These are phyloP conservation scores for Termitomyces bulborhizus DNA, from an alignment of 768 basidiomycete genomes.

Conservation along the genomic window DNA sequence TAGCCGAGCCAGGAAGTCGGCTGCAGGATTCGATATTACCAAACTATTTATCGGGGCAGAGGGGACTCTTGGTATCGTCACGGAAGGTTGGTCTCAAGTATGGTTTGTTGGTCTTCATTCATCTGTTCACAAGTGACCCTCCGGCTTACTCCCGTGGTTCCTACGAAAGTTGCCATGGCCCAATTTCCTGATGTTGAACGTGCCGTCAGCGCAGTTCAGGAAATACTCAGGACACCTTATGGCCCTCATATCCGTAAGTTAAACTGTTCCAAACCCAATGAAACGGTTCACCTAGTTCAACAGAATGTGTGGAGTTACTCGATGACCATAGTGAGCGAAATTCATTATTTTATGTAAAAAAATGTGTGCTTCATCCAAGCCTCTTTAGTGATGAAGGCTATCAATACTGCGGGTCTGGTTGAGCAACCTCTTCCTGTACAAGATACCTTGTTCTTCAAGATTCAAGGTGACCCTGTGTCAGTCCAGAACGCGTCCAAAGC, in stretches of 20 bases:
- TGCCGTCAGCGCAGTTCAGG: constrained; percentile 78
- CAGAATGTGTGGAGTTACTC: constrained; percentile 85
- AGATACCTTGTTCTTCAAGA: constrained; percentile 88
- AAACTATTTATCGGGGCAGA: constrained; percentile 90
- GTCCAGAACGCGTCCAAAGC: constrained; percentile 52
- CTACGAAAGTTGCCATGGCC: constrained; percentile 83
- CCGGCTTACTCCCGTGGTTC: constrained; percentile 72
- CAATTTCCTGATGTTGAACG: constrained; percentile 76
- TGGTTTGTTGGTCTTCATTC: background rate
- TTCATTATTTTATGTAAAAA: background rate
- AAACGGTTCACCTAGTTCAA: background rate
- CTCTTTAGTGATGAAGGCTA: constrained; percentile 64
- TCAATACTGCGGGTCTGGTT: constrained; percentile 60
- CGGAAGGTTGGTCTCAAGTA: constrained; percentile 48
- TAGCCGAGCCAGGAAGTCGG: constrained; percentile 71
- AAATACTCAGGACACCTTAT: constrained; percentile 62
- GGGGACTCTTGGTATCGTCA: constrained; percentile 87
- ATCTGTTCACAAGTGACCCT: constrained; percentile 54
- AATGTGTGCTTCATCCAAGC: background rate
- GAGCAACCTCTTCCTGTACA: constrained; percentile 57
- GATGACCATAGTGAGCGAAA: constrained; percentile 59
- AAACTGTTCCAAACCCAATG: background rate
- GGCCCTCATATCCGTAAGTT: constrained; percentile 69
- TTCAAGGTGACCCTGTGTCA: constrained; percentile 67
- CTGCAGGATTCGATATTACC: constrained; percentile 82